These are phyloP conservation scores for Agapanthus africanus DNA, from an alignment of 106 monocot genomes.

Conservation along the genomic window DNA sequence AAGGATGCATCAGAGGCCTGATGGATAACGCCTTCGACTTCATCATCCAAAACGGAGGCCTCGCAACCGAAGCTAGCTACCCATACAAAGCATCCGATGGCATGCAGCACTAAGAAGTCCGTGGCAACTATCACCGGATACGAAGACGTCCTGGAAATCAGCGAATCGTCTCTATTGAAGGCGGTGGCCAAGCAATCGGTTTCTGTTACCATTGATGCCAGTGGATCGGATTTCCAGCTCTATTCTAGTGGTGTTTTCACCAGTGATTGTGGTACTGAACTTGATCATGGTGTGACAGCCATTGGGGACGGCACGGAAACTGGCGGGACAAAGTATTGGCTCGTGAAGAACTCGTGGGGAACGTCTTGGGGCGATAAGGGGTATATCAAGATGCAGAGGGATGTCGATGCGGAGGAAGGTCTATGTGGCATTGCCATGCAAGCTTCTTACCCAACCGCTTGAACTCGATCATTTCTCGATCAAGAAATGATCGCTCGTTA, in stretches of 20 bases:
- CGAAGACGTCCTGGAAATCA: not conserved
- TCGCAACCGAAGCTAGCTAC: not conserved
- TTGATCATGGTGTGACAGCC: constrained; percentile 73
- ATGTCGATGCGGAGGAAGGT: no score
- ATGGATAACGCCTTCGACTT: no score
- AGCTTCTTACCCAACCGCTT: constrained; percentile 35
- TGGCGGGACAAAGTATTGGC: no score
- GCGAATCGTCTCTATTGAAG: no score
- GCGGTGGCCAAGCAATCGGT: not conserved
- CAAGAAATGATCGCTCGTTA: no score
- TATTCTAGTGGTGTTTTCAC: constrained; percentile 46
- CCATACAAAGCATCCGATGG: not conserved
- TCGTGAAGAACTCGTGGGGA: no score
- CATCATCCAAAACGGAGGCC: not conserved
- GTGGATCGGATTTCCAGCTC: not conserved
- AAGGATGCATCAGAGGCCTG: no score
- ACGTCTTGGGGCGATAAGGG: constrained; percentile 24
- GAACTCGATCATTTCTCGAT: no score
- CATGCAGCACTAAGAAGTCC: not conserved
- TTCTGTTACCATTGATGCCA: not conserved
- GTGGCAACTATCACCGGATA: not conserved
- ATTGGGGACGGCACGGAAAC: constrained; percentile 73
- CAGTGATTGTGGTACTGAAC: constrained; percentile 47
- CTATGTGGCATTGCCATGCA: no score
- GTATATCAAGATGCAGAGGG: constrained; percentile 47